phyloP scores from a whole-genome alignment of 352 stramenopile genomes.

The Pythium plurisporium region DNA sequence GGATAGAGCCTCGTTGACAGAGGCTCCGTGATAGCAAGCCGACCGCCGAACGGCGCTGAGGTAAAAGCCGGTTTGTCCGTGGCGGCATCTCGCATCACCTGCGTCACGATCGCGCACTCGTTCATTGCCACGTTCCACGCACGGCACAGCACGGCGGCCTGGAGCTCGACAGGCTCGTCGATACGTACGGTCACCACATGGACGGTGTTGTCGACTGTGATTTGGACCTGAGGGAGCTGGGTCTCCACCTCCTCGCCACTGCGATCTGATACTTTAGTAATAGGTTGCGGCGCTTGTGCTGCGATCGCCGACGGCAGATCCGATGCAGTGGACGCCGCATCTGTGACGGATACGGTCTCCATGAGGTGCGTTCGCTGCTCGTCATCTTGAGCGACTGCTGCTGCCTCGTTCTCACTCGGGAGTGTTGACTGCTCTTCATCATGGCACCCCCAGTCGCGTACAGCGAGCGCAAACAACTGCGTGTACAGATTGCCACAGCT shows the following conservation, averaged over 20 bases:
- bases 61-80: slow-evolving; percentile 17
- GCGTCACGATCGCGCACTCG: slow-evolving; percentile 34
- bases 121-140: slow-evolving; percentile 16
- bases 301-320: too few species aligned
- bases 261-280: too few species aligned
- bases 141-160: slow-evolving; percentile 37
- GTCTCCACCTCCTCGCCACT: too few species aligned
- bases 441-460: slow-evolving; percentile 45
- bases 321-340: background rate
- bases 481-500: slow-evolving; percentile 14
- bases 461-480: slow-evolving; percentile 26
- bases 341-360: background rate
- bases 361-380: too few species aligned
- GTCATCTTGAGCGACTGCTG: too few species aligned
- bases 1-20: slow-evolving; percentile 27
- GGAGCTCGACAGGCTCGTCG: slow-evolving; percentile 32
- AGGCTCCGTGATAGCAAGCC: slow-evolving; percentile 30
- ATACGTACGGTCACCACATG: too few species aligned
- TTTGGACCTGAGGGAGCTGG: too few species aligned
- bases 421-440: slow-evolving; percentile 6
- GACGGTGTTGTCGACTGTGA: too few species aligned
- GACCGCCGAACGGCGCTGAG: background rate
- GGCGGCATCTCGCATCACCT: slow-evolving; percentile 19
- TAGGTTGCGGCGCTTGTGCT: too few species aligned
- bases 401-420: too few species aligned